These are phyloP conservation scores for Vaccinium macrocarpon DNA, from an alignment of 148 eudicot genomes.

Conservation along the genomic window DNA sequence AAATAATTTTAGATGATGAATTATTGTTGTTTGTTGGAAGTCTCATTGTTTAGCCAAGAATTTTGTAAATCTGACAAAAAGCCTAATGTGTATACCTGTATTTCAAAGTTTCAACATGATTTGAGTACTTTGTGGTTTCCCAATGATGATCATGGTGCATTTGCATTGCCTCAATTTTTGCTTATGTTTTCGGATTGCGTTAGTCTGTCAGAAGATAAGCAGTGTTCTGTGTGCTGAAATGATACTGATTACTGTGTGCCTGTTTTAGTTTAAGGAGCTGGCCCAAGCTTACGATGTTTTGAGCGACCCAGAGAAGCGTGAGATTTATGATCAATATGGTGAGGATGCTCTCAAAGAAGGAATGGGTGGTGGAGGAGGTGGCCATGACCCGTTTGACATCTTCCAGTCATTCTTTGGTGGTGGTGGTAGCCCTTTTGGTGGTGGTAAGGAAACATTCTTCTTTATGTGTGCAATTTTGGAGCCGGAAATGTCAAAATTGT, in stretches of 20 bases:
- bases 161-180: no score
- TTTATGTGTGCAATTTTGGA: neutral
- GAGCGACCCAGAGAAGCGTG: conserved; percentile 57
- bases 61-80: neutral
- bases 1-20: neutral
- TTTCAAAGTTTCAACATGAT: neutral
- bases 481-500: neutral
- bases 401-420: conserved; percentile 52
- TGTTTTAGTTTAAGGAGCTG: conserved; percentile 45
- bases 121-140: neutral
- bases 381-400: conserved; percentile 55
- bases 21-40: neutral
- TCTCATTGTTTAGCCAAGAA: neutral
- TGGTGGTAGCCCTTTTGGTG: conserved; percentile 43
- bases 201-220: neutral
- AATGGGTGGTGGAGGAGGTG: conserved; percentile 54
- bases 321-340: conserved; percentile 56
- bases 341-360: conserved; percentile 64
- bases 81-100: neutral
- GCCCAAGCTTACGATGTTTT: conserved; percentile 58
- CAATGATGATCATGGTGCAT: neutral
- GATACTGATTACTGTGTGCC: neutral
- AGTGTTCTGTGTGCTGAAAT: neutral
- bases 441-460: conserved; percentile 27
- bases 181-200: neutral